Conservation (phyloP, 257 asterid species). For the Capsicum pubescens region DNA sequence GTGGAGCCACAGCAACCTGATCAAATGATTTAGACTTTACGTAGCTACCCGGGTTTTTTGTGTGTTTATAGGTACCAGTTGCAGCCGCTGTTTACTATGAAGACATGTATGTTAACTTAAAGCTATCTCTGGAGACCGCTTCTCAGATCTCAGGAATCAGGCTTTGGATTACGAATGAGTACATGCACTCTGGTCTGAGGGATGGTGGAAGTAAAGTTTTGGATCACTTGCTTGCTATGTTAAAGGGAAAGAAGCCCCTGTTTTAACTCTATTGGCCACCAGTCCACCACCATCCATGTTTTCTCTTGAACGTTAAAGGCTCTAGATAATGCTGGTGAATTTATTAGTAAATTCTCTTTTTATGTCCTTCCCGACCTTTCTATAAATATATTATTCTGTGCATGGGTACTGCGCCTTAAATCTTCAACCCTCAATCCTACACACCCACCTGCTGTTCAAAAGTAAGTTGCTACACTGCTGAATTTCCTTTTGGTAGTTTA, state of each 20-base stretch:
- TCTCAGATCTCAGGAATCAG: slow-evolving; percentile 75
- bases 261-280: slow-evolving; percentile 45
- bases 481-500: background rate
- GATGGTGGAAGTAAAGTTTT: slow-evolving; percentile 76
- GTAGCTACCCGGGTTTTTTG: background rate
- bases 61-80: slow-evolving; percentile 69
- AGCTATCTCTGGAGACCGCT: slow-evolving; percentile 81
- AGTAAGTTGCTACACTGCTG: background rate
- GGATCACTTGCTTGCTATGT: slow-evolving; percentile 77
- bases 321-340: background rate
- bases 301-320: background rate
- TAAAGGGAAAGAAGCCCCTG: slow-evolving; percentile 86
- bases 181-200: slow-evolving; percentile 95
- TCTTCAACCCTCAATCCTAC: background rate
- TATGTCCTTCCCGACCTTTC: background rate
- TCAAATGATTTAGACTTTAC: background rate
- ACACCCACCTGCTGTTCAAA: background rate
- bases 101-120: slow-evolving; percentile 89
- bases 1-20: background rate
- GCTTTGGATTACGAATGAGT: slow-evolving; percentile 90
- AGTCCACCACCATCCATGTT: background rate
- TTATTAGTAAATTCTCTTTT: slow-evolving; percentile 20
- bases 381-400: background rate
- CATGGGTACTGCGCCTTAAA: slow-evolving; percentile 8
- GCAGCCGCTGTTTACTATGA: slow-evolving; percentile 96